A percentile compares a stretch with the other conserved stretches of the same genome.
Conservation (phyloP, 192 early-diverging fungal genomes). For the Radiomyces spectabilis region DNA sequence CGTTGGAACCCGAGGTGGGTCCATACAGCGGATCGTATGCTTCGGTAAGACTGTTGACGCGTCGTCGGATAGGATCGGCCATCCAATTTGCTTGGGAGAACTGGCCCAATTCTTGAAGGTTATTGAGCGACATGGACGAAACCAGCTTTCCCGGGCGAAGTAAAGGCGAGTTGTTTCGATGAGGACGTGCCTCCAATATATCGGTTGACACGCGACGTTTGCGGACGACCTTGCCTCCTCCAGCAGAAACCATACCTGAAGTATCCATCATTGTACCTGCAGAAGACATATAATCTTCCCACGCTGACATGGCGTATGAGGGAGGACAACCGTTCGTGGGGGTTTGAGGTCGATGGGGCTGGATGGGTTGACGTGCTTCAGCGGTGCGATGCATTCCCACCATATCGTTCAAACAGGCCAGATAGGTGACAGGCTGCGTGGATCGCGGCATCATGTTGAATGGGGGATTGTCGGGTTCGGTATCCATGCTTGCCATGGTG, state of each 20-base stretch:
- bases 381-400: conserved; percentile 63
- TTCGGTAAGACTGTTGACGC: conserved; percentile 48
- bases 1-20: neutral
- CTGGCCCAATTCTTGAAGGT: neutral
- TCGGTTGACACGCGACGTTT: conserved; percentile 30
- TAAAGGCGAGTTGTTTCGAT: neutral
- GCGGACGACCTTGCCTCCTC: conserved; percentile 19
- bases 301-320: neutral
- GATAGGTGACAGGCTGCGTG: conserved; percentile 43
- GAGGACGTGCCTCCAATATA: neutral
- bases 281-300: neutral
- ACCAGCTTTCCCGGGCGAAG: conserved; percentile 3
- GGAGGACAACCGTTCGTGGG: neutral
- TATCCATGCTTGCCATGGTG: conserved; percentile 12
- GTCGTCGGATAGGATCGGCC: too few species aligned
- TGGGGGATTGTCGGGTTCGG: too few species aligned
- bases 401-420: conserved; percentile 71
- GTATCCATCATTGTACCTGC: too few species aligned
- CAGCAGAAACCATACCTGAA: too few species aligned
- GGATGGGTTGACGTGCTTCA: conserved; percentile 40
- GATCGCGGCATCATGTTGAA: conserved; percentile 32
- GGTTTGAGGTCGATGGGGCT: neutral
- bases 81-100: too few species aligned
- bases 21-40: conserved; percentile 7
- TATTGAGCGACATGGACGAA: conserved; percentile 2